These are phyloP conservation scores for Thelonectria rubi DNA, from an alignment of 2,329 filamentous ascomycete genomes.

Conservation along the genomic window DNA sequence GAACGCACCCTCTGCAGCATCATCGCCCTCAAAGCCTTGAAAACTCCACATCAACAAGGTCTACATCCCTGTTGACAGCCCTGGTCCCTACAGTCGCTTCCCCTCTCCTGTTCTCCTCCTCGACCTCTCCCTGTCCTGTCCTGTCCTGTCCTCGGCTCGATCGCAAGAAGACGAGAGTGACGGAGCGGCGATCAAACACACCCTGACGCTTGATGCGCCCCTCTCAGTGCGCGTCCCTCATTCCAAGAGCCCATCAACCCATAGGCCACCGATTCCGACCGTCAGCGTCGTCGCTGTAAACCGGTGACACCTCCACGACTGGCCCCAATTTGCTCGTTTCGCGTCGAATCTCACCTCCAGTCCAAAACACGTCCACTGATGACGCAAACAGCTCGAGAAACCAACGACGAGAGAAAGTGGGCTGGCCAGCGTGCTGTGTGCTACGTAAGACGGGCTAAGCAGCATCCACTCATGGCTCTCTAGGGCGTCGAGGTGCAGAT, in stretches of 20 bases:
- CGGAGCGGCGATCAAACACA: slow-evolving; percentile 20
- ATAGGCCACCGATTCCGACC: slow-evolving; percentile 9
- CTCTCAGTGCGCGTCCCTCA: slow-evolving; percentile 7
- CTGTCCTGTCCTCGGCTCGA: slow-evolving; percentile 16
- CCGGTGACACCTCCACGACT: slow-evolving; percentile 16
- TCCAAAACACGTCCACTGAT: slow-evolving; percentile 7
- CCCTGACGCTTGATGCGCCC: slow-evolving; percentile 7
- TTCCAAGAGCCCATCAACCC: slow-evolving; percentile 1
- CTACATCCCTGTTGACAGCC: slow-evolving; percentile 3
- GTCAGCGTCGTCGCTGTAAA: slow-evolving; percentile 9
- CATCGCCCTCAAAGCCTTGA: slow-evolving; percentile 12
- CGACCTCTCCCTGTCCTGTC: slow-evolving; percentile 8
- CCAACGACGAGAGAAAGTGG: slow-evolving; percentile 13
- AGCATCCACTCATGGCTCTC: slow-evolving; percentile 17
- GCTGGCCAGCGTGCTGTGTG: slow-evolving; percentile 17
- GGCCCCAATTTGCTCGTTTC: neutral
- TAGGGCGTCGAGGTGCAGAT: slow-evolving; percentile 22
- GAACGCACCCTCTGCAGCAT: slow-evolving; percentile 12
- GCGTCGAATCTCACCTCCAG: neutral
- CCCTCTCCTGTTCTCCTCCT: neutral
- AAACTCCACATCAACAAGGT: slow-evolving; percentile 10
- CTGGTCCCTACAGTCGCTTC: slow-evolving; percentile 7
- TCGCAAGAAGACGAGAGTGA: slow-evolving; percentile 9
- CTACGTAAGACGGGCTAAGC: slow-evolving; percentile 15
- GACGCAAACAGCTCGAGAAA: slow-evolving; percentile 5